Percentiles rank a stretch among this genome's conserved stretches.
Conservation (phyloP, 1,139 yeast species). For the Yarrowia galli region DNA sequence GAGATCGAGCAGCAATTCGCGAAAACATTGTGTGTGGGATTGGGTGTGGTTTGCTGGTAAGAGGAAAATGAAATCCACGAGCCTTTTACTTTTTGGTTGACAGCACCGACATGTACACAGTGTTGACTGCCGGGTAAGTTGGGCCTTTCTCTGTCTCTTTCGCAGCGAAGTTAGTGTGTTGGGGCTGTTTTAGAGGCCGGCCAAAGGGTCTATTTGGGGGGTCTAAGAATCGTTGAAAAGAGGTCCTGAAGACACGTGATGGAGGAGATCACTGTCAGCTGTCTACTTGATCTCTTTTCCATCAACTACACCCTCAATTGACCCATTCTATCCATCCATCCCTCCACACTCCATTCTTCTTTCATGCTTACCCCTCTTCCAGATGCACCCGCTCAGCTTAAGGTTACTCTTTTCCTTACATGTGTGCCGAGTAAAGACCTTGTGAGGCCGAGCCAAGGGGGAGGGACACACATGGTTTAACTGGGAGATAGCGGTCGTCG, state of each 20-base stretch:
- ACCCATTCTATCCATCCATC: background rate
- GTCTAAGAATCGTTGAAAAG: background rate
- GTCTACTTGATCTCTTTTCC: background rate
- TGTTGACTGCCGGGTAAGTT: slow-evolving; percentile 36
- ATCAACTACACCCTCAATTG: background rate
- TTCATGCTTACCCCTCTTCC: slow-evolving; percentile 36
- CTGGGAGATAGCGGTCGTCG: slow-evolving; percentile 32
- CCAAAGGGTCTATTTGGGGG: background rate
- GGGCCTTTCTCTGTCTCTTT: background rate
- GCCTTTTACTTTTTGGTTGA: slow-evolving; percentile 30
- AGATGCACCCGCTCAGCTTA: slow-evolving; percentile 23
- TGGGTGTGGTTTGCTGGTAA: slow-evolving; percentile 31
- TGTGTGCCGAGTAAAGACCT: slow-evolving; percentile 33
- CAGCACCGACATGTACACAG: slow-evolving; percentile 36
- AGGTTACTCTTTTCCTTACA: slow-evolving; percentile 15
- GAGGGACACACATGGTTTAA: slow-evolving; percentile 24
- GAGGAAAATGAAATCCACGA: slow-evolving; percentile 37
- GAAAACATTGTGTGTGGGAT: slow-evolving; percentile 37
- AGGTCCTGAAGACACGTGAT: too few relatives aligned
- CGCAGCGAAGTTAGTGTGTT: slow-evolving; percentile 21
- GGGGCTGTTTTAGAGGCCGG: background rate
- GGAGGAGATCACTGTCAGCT: too few relatives aligned
- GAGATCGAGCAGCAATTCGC: slow-evolving; percentile 39
- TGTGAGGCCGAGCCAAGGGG: slow-evolving; percentile 34
- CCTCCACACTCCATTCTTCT: background rate